Conservation (phyloP, 495 filamentous ascomycete species). For the Melanomma pulvis-pyrius region DNA sequence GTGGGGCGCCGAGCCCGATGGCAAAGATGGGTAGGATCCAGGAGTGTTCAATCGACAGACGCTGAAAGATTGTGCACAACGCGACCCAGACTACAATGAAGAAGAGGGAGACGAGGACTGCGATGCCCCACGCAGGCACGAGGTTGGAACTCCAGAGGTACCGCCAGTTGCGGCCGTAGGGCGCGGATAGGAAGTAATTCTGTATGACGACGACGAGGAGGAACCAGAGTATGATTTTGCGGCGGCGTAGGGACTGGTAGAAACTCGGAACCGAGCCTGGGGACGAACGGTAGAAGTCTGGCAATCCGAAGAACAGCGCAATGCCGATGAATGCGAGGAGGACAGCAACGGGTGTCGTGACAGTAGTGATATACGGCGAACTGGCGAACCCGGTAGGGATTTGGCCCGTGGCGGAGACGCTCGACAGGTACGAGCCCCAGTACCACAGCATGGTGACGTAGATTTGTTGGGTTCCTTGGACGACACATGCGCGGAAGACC, state of each 20-base stretch:
- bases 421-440: slow-evolving; percentile 54
- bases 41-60: slow-evolving; percentile 57
- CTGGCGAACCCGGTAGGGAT: slow-evolving; percentile 27
- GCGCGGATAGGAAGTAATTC: slow-evolving; percentile 67
- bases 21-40: slow-evolving; percentile 72
- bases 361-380: slow-evolving; percentile 50
- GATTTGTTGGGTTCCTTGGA: slow-evolving; percentile 66
- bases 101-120: slow-evolving; percentile 59
- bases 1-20: slow-evolving; percentile 63
- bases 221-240: slow-evolving; percentile 65
- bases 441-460: slow-evolving; percentile 68
- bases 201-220: slow-evolving; percentile 65
- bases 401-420: slow-evolving; percentile 18
- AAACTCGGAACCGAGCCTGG: slow-evolving; percentile 68
- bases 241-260: slow-evolving; percentile 58
- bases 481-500: slow-evolving; percentile 65
- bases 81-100: slow-evolving; percentile 61
- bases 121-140: slow-evolving; percentile 56
- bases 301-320: slow-evolving; percentile 59
- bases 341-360: slow-evolving; percentile 55
- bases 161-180: slow-evolving; percentile 65
- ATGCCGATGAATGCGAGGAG: slow-evolving; percentile 57
- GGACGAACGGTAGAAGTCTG: slow-evolving; percentile 66
- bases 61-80: slow-evolving; percentile 53
- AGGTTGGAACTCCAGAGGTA: slow-evolving; percentile 61